These are phyloP conservation scores for Syzygium oleosum DNA, from an alignment of 345 rosid species.

Conservation along the genomic window DNA sequence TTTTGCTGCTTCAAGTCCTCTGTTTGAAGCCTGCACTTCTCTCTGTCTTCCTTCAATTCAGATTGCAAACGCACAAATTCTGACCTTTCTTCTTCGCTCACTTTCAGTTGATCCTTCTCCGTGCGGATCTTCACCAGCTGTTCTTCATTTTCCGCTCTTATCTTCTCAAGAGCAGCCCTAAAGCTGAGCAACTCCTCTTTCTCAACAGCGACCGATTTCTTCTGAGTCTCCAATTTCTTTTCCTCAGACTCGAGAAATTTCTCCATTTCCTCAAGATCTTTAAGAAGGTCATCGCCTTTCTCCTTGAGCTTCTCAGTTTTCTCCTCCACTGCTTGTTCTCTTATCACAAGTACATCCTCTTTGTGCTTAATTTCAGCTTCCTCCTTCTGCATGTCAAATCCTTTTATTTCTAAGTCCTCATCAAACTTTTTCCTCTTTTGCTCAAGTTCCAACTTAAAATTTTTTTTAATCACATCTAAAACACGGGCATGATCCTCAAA, in stretches of 20 bases:
- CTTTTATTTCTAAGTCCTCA: conserved; percentile 59
- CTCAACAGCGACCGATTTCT: conserved; percentile 35
- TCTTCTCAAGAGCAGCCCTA: conserved; percentile 63
- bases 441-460: conserved; percentile 73
- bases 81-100: conserved; percentile 76
- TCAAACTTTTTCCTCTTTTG: conserved; percentile 67
- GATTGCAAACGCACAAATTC: conserved; percentile 63
- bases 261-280: conserved; percentile 63
- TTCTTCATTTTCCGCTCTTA: conserved; percentile 51
- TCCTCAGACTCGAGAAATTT: conserved; percentile 52
- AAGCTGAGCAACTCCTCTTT: conserved; percentile 44
- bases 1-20: conserved; percentile 81
- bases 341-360: conserved; percentile 73
- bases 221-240: conserved; percentile 56
- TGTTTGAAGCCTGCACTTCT: conserved; percentile 60
- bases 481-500: conserved; percentile 68
- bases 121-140: conserved; percentile 44
- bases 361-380: conserved; percentile 74
- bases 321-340: conserved; percentile 69
- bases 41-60: conserved; percentile 69
- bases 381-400: conserved; percentile 63
- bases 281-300: conserved; percentile 61
- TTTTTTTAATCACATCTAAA: conserved; percentile 55
- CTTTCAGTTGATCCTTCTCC: conserved; percentile 50
- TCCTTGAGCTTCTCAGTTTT: conserved; percentile 67